Conservation (phyloP, 768 basidiomycete genomes). For the Tricholoma flavovirens region DNA sequence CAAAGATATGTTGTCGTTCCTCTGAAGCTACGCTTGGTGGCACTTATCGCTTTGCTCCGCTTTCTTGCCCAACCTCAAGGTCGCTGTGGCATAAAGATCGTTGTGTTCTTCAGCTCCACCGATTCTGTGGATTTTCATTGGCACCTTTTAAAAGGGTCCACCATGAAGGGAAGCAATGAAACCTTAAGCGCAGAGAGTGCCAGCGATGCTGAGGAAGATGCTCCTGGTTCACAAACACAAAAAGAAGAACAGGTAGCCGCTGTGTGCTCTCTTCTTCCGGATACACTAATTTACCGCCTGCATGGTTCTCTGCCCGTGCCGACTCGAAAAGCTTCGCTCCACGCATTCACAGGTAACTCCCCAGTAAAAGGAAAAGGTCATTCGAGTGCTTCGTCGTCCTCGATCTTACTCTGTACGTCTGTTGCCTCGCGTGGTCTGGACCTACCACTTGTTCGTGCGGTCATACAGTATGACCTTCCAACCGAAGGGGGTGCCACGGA, state of each 20-base stretch:
- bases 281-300: conserved; percentile 77
- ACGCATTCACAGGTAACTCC: conserved; percentile 58
- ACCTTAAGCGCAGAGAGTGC: conserved; percentile 18
- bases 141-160: conserved; percentile 68
- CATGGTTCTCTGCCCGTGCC: conserved; percentile 88
- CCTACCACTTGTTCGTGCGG: conserved; percentile 87
- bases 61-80: conserved; percentile 58
- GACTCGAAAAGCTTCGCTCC: conserved; percentile 77
- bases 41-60: conserved; percentile 81
- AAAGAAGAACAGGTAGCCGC: conserved; percentile 46
- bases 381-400: conserved; percentile 25
- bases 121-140: conserved; percentile 98
- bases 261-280: conserved; percentile 73
- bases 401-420: conserved; percentile 90
- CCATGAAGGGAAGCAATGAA: conserved; percentile 46
- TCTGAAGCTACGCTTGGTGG: conserved; percentile 89
- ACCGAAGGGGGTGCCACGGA: conserved; percentile 96
- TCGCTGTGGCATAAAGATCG: conserved; percentile 61
- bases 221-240: conserved; percentile 14
- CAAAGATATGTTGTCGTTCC: conserved; percentile 91
- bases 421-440: conserved; percentile 99
- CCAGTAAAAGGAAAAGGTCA: conserved; percentile 26
- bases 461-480: conserved; percentile 94
- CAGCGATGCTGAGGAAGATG: conserved; percentile 17
- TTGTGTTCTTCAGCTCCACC: conserved; percentile 95